Percentiles rank a stretch among this genome's conserved stretches.
These are phyloP conservation scores for Eucalyptus shirleyi DNA, from an alignment of 345 rosid genomes.

Conservation along the genomic window DNA sequence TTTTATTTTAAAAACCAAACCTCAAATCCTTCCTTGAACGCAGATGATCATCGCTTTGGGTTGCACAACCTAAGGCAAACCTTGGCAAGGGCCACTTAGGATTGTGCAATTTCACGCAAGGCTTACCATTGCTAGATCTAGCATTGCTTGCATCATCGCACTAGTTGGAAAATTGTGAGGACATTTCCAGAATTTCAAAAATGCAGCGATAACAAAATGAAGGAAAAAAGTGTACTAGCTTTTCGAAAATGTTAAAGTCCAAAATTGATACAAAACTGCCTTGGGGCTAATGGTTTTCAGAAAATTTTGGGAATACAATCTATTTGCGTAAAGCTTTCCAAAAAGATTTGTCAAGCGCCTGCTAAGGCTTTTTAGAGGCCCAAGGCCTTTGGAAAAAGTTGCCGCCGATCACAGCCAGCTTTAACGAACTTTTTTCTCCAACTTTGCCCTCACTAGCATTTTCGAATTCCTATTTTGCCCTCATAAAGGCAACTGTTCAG, in stretches of 20 bases:
- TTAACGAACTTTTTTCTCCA: not conserved
- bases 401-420: not conserved
- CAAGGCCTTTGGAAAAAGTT: not conserved
- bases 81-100: not conserved
- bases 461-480: not conserved
- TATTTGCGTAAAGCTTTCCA: not conserved
- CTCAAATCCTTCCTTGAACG: rapidly evolving
- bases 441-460: not conserved
- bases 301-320: not conserved
- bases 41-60: rapidly evolving
- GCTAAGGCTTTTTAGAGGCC: not conserved
- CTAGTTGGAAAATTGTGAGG: not conserved
- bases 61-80: rapidly evolving
- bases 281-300: not conserved
- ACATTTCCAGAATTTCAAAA: too few species aligned
- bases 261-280: not conserved
- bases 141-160: rapidly evolving
- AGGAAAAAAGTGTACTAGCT: too few species aligned
- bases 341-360: not conserved
- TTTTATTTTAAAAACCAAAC: rapidly evolving
- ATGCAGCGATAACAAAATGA: too few species aligned
- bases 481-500: not conserved
- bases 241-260: not conserved
- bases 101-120: too few species aligned
- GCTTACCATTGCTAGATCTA: rapidly evolving